Base-by-base conservation (phyloP, 495 filamentous ascomycete species). In the Podospora didyma region DNA sequence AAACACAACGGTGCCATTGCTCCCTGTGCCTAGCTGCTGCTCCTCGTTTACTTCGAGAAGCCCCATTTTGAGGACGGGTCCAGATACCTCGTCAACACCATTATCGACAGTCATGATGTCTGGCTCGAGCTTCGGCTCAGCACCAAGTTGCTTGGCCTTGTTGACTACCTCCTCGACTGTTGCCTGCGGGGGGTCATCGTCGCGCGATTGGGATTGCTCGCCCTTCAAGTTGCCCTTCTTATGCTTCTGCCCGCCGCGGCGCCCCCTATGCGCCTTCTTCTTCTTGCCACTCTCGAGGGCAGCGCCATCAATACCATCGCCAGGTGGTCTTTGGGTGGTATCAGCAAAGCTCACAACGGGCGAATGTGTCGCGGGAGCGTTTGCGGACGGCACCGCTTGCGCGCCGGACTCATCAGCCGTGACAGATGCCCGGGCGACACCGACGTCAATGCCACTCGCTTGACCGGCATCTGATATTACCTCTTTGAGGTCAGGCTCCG, bases 1-100 rank as follows among this genome's bases (percentile, higher is more conserved):
- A 67, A 89, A 93, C 7, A 96, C 90, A 42, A 92, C 82, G 16
- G 90, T 96, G 21, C 90, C 90, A 66, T 92, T 89, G 64, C 89
- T 92, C 14, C 90, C 90, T 56, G 77, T 88, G 7, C 89, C 89
- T 26, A 93, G 79, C 39, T 90, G 85, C 54, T 81, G 76, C 49
- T 89, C 83, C 24, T 85, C 86, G 61, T 87, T 84, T 22, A 93
- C 88, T 55, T 84, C 82, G 22, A 94, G 78, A 51, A 83, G 84
- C 11, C 86, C 87, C 61, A 92, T 88, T 39, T 83, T 86, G 42
- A 90, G 72, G 34, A 87, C 79, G 1, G 78, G 75, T 6, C 80
- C 81, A 4, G 78, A 79, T 10, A 84, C 73, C 41, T 86, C 80
- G 22, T 80, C 74, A n/a, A 74, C 73, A 17, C 75, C 73, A 45